Base-by-base conservation (phyloP, 2,329 filamentous ascomycete species). In the Ceratocystis lukuohia region DNA sequence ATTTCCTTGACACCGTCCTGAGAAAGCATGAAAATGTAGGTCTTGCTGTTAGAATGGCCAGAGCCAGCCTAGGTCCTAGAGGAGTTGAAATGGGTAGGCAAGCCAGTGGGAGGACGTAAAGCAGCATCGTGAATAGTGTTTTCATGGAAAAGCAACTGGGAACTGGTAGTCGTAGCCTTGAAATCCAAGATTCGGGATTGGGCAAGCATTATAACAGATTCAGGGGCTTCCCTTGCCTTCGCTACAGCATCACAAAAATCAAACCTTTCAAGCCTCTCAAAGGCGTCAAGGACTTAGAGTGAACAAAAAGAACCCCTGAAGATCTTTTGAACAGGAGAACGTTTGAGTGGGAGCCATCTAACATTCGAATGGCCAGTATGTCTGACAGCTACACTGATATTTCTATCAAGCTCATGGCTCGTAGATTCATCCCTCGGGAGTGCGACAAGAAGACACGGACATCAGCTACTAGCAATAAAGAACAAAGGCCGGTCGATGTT, bases 181-280 rank as follows among this genome's bases (percentile, higher is more conserved):
- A 5, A 28, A 28, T 28, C 5, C 28, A 28, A 5, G 0, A 5
- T 5, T 28, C 28, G 28, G 28, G 28, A 28, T 28, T 28, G 28
- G 28, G 28, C 28, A 28, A 5, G 28, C 28, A 28, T 28, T 5
- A 5, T 28, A 28, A 5, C 5, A 28, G 28, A 28, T 5, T 28
- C 5, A 28, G 4, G 5, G 6, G 28, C 28, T 28, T 28, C 28
- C 82, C 81, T 7, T 86, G 83, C 70, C 74, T 84, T 64, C 78
- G 83, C n/a, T 82, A 82, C 72, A 85, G 85, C 71, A 81, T 86
- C 68, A 81, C 79, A 10, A 82, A 85, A 64, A 77, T 85, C 61
- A 78, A 77, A 62, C 75, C 85, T 7, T 84, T 81, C 72, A 85
- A 85, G 71, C 79, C 81, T 0, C 81, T 81, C 5, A 28, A 28